Conservation (phyloP, 1,284 basidiomycete species). For the Rhodotorula sp. region DNA sequence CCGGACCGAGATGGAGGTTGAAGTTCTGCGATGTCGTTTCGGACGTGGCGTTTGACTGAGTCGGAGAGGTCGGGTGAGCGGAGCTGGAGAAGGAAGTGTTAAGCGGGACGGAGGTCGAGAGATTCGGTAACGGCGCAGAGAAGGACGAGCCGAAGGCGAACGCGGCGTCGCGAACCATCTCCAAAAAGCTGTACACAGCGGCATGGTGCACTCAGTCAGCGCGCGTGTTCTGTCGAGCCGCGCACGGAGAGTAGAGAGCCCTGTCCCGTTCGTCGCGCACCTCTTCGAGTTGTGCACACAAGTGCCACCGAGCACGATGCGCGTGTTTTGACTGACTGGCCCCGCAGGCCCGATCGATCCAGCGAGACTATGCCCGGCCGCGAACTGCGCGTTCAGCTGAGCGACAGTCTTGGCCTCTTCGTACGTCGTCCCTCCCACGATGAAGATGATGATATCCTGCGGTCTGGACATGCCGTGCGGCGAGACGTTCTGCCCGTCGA, state of each 20-base stretch:
- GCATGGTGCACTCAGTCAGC: not conserved
- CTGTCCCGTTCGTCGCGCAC: conserved; percentile 52
- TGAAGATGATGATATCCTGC: conserved; percentile 91
- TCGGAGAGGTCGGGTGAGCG: not conserved
- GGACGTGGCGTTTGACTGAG: conserved; percentile 47
- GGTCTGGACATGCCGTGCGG: conserved; percentile 58
- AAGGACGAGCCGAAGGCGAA: conserved; percentile 56
- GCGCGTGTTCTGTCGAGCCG: not conserved
- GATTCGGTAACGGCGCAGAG: conserved; percentile 60
- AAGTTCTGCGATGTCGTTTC: conserved; percentile 54
- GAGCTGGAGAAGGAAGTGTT: not conserved
- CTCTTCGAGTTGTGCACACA: conserved; percentile 88
- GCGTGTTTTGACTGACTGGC: conserved; percentile 55
- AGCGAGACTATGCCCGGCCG: conserved; percentile 46
- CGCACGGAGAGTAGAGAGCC: not conserved
- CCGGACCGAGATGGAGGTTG: conserved; percentile 82
- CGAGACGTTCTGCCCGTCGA: conserved; percentile 61
- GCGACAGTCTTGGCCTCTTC: conserved; percentile 83
- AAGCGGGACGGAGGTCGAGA: not conserved
- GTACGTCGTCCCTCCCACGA: conserved; percentile 90
- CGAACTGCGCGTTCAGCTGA: conserved; percentile 75
- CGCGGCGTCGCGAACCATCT: conserved; percentile 43
- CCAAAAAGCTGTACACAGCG: too few species aligned
- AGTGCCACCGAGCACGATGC: conserved; percentile 84
- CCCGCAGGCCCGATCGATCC: conserved; percentile 49